Evolutionary conservation across 495 filamentous ascomycete genomes (phyloP).

Genomic region (Neurospora sp.): DNA sequence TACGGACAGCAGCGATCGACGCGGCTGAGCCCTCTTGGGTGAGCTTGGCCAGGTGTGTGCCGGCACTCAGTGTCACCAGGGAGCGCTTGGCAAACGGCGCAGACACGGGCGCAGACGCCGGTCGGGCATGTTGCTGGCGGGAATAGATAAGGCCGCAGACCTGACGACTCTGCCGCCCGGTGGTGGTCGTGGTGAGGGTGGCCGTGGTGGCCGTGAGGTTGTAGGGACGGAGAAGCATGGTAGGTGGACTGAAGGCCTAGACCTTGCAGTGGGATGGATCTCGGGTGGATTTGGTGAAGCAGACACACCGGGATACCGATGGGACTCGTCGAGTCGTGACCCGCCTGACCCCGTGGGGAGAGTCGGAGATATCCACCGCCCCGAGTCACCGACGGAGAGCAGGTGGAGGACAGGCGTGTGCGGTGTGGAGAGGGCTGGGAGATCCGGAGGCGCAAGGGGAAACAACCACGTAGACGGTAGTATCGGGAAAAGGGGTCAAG

Average conservation of each 20-base stretch:
- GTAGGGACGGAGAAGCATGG: slow-evolving; percentile 17
- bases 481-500: not conserved
- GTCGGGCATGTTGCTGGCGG: slow-evolving; percentile 3
- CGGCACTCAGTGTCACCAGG: slow-evolving; percentile 12
- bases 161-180: slow-evolving; percentile 12
- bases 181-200: not conserved
- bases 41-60: slow-evolving; percentile 9
- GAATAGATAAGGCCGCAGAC: slow-evolving; percentile 16
- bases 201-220: slow-evolving; percentile 3
- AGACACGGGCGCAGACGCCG: not conserved
- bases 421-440: not conserved
- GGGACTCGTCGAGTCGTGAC: not conserved
- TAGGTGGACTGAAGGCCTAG: not conserved
- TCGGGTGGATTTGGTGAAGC: not conserved
- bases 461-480: not conserved
- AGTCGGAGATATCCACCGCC: not conserved
- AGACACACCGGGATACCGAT: not conserved
- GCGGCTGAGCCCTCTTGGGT: slow-evolving; percentile 5
- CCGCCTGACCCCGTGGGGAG: not conserved
- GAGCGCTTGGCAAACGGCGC: slow-evolving; percentile 12
- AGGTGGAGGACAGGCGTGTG: not conserved
- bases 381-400: not conserved
- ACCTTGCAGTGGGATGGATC: not conserved
- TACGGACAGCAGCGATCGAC: slow-evolving; percentile 4
- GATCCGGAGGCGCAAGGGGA: not conserved